Percentiles rank a stretch among this genome's conserved stretches.
Evolutionary conservation across 306 rosid species (phyloP).

Genomic region (Cicer yamashitae): DNA sequence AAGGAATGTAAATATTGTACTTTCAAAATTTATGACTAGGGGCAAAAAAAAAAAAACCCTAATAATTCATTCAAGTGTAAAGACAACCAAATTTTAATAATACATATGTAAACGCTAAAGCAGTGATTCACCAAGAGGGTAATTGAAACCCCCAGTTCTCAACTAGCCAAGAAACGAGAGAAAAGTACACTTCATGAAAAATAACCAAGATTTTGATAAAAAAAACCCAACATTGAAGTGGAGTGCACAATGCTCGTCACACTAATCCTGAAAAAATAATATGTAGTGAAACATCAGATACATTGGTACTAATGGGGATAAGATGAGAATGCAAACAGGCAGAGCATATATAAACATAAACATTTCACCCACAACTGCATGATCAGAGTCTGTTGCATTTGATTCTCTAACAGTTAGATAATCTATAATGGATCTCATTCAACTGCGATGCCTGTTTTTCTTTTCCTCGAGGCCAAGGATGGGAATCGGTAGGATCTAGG

Average conservation of each 20-base stretch:
- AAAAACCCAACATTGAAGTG: constrained; percentile 19
- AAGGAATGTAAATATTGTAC: neutral
- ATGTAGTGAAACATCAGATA: constrained; percentile 9
- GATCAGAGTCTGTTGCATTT: neutral
- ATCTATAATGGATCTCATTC: constrained; percentile 10
- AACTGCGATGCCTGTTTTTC: neutral
- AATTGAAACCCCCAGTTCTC: constrained; percentile 9
- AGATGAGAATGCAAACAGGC: neutral
- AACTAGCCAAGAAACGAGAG: neutral
- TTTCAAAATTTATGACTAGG: constrained; percentile 16
- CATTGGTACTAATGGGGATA: neutral
- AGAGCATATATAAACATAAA: neutral
- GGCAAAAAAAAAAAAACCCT: neutral
- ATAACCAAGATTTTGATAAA: constrained; percentile 10
- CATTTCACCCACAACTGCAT: neutral
- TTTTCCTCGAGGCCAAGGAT: neutral
- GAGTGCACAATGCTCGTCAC: constrained; percentile 23
- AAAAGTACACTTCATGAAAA: constrained; percentile 17
- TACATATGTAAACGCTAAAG: constrained; percentile 5
- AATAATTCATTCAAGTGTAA: constrained; percentile 15
- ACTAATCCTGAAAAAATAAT: constrained; percentile 47
- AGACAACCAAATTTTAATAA: neutral
- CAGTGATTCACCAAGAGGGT: constrained; percentile 8
- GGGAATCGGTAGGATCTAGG: neutral
- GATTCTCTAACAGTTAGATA: neutral